Conservation (phyloP, 345 rosid genomes). For the Populus davidiana region DNA sequence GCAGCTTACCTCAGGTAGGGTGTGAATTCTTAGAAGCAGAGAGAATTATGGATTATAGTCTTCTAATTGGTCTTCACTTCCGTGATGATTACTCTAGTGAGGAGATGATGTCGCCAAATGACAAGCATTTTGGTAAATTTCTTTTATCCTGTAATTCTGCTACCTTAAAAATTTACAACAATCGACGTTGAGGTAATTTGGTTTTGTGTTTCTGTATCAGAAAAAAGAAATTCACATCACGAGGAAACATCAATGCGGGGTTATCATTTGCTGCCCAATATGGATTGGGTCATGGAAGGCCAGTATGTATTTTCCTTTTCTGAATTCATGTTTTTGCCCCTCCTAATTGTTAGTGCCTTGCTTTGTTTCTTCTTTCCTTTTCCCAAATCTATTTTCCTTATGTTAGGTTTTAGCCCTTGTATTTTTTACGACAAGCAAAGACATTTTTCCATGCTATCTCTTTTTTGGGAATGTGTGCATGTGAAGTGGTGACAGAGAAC, state of each 20-base stretch:
- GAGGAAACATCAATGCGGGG: conserved; percentile 14
- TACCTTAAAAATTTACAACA: no score
- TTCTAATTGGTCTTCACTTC: conserved; percentile 64
- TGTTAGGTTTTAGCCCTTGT: no score
- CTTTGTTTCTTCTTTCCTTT: background rate
- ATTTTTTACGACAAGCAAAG: no score
- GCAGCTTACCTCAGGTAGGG: no score
- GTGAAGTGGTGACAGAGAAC: no score
- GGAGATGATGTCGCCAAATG: conserved; percentile 25
- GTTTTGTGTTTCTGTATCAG: conserved; percentile 15
- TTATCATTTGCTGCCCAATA: no score
- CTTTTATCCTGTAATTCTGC: background rate
- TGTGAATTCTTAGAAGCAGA: conserved; percentile 68
- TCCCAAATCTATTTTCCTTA: background rate
- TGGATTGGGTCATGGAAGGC: no score
- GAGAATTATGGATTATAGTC: conserved; percentile 71
- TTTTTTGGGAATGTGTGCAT: no score
- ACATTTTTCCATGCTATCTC: no score
- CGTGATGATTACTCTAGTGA: conserved; percentile 38
- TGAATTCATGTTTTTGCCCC: background rate
- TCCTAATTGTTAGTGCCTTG: background rate
- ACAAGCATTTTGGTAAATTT: conserved; percentile 19
- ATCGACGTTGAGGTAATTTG: background rate
- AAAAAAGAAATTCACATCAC: conserved; percentile 25
- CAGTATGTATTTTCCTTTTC: no score